A percentile compares a stretch with the other conserved stretches of the same genome.
These are phyloP conservation scores for Mallotus nudiflorus DNA, from an alignment of 345 rosid genomes.

Conservation along the genomic window DNA sequence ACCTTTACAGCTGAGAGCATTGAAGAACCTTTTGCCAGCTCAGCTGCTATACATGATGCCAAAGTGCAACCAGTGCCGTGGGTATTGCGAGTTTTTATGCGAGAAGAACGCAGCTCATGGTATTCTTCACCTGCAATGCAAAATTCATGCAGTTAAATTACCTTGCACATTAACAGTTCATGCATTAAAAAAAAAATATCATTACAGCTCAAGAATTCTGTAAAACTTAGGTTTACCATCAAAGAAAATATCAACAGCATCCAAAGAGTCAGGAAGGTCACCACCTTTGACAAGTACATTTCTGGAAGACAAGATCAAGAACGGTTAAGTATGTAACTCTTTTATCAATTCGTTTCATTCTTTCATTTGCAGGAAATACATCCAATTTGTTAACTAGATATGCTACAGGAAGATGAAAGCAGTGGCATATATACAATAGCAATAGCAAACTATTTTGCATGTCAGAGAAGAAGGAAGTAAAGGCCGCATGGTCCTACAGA, in stretches of 20 bases:
- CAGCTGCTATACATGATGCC: slow-evolving; percentile 98
- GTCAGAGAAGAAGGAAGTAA: neutral
- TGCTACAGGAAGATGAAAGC: slow-evolving; percentile 5
- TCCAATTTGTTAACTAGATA: slow-evolving; percentile 4
- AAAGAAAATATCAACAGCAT: slow-evolving; percentile 82
- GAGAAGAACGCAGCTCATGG: slow-evolving; percentile 63
- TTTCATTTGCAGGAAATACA: neutral
- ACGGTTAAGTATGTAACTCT: slow-evolving; percentile 11
- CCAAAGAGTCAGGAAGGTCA: slow-evolving; percentile 77
- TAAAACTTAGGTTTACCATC: slow-evolving; percentile 51
- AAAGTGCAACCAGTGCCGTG: slow-evolving; percentile 98
- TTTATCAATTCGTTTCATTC: neutral
- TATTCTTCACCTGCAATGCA: slow-evolving; percentile 55
- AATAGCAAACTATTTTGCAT: neutral
- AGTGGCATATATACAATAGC: neutral
- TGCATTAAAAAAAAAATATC: neutral
- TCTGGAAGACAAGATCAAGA: slow-evolving; percentile 42
- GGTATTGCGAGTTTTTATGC: slow-evolving; percentile 72
- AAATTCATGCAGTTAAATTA: neutral
- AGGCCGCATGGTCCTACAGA: neutral
- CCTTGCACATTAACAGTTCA: neutral
- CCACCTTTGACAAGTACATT: slow-evolving; percentile 94
- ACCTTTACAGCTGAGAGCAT: slow-evolving; percentile 87
- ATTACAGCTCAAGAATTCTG: neutral
- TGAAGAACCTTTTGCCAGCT: slow-evolving; percentile 85